Percentiles rank a stretch among this genome's conserved stretches.
Conservation (phyloP, 78 protist genomes). For the Goniomonas avonlea region DNA sequence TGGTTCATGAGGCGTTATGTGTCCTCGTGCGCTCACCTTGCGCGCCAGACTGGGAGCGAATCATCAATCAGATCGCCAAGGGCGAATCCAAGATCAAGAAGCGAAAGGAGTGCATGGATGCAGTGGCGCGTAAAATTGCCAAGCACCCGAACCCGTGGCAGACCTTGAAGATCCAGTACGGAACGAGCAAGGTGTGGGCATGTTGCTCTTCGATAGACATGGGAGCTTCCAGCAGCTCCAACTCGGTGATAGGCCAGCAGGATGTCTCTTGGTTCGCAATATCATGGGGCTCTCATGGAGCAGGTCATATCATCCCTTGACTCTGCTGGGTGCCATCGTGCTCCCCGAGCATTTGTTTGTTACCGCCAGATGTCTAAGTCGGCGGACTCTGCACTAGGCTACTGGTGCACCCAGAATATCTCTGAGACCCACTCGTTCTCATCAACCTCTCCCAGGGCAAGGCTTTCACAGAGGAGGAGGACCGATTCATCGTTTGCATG, state of each 20-base stretch:
- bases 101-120: slow-evolving; percentile 17
- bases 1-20: neutral
- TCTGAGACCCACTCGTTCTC: no score
- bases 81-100: slow-evolving; percentile 19
- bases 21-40: neutral
- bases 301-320: no score
- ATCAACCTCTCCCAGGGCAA: neutral
- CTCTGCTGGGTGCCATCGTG: no score
- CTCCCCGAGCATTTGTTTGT: no score
- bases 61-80: slow-evolving; percentile 1
- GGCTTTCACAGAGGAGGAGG: slow-evolving; percentile 21
- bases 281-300: no score
- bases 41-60: neutral
- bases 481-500: slow-evolving; percentile 13
- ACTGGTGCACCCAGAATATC: no score
- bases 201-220: no score
- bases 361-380: no score
- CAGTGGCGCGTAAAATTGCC: neutral
- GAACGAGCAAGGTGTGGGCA: neutral
- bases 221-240: no score
- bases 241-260: no score
- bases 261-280: no score
- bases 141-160: slow-evolving; percentile 20
- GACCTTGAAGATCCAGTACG: slow-evolving; percentile 1
- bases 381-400: no score